Conservation (phyloP, 108 stramenopile genomes). For the Skeletonema potamos region DNA sequence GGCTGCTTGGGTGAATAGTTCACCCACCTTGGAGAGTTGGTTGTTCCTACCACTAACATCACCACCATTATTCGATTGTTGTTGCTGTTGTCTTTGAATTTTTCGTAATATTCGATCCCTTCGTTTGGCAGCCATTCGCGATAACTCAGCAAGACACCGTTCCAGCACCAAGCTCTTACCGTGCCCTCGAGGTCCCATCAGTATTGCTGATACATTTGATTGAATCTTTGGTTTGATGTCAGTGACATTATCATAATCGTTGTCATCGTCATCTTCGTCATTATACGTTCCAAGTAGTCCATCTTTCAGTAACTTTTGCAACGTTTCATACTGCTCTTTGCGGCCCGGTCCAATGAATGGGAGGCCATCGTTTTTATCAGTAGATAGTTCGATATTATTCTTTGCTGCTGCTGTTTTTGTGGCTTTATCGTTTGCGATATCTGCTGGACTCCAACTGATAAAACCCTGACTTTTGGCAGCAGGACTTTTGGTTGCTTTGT, state of each 20-base stretch:
- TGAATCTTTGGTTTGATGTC: slow-evolving; percentile 2
- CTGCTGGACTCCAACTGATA: neutral
- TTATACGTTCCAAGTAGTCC: slow-evolving; percentile 30
- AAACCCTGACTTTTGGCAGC: neutral
- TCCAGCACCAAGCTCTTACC: slow-evolving; percentile 77
- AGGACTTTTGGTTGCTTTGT: neutral
- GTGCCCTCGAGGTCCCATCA: slow-evolving; percentile 74
- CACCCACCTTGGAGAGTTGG: neutral
- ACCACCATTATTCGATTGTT: neutral
- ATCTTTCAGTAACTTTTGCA: slow-evolving; percentile 15
- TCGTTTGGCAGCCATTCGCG: slow-evolving; percentile 22
- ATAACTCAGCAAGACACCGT: slow-evolving; percentile 57
- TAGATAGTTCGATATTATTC: neutral
- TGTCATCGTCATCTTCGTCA: slow-evolving; percentile 1
- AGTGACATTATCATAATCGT: neutral
- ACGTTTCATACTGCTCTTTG: slow-evolving; percentile 29
- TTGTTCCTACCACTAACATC: neutral
- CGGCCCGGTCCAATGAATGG: slow-evolving; percentile 41
- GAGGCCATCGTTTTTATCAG: slow-evolving; percentile 7
- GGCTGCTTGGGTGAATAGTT: slow-evolving; percentile 2
- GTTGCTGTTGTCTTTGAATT: neutral
- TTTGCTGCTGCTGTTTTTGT: neutral
- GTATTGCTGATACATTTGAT: slow-evolving; percentile 63
- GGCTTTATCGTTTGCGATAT: neutral
- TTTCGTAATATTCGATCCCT: slow-evolving; percentile 8